Percentiles rank a stretch among this genome's conserved stretches.
Conservation (phyloP, 352 stramenopile species). For the Globisporangium nunn region DNA sequence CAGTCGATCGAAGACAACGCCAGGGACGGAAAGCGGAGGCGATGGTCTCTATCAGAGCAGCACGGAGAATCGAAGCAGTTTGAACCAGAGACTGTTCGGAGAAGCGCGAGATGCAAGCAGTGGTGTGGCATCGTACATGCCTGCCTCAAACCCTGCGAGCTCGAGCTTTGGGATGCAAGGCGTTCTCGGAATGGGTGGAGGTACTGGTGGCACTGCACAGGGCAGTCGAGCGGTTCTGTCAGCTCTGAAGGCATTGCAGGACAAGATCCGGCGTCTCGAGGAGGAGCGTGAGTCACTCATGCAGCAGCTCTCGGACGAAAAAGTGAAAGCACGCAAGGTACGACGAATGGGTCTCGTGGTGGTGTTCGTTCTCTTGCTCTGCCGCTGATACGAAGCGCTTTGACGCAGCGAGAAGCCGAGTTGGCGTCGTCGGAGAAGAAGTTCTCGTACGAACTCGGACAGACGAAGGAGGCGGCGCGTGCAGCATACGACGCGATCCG, state of each 20-base stretch:
- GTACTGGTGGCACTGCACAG: slow-evolving; percentile 16
- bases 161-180: slow-evolving; percentile 4
- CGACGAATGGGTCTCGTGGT: neutral
- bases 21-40: neutral
- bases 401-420: slow-evolving; percentile 33
- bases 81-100: slow-evolving; percentile 28
- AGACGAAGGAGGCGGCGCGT: slow-evolving; percentile 58
- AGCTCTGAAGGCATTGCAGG: slow-evolving; percentile 69
- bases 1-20: slow-evolving; percentile 16
- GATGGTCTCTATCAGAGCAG: neutral
- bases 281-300: slow-evolving; percentile 48
- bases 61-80: slow-evolving; percentile 10
- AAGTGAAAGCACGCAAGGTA: slow-evolving; percentile 46
- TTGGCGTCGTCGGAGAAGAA: slow-evolving; percentile 52
- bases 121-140: neutral
- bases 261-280: slow-evolving; percentile 70
- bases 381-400: neutral
- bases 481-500: slow-evolving; percentile 59
- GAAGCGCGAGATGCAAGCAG: neutral
- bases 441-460: slow-evolving; percentile 53
- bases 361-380: neutral
- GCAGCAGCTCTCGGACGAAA: slow-evolving; percentile 55
- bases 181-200: slow-evolving; percentile 4
- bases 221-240: slow-evolving; percentile 64
- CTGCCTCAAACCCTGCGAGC: neutral